Evolutionary conservation across 192 early-diverging fungal species (phyloP), one percentile per base, ranked within the genome.

Genomic region (Pilobolus umbonatus): DNA sequence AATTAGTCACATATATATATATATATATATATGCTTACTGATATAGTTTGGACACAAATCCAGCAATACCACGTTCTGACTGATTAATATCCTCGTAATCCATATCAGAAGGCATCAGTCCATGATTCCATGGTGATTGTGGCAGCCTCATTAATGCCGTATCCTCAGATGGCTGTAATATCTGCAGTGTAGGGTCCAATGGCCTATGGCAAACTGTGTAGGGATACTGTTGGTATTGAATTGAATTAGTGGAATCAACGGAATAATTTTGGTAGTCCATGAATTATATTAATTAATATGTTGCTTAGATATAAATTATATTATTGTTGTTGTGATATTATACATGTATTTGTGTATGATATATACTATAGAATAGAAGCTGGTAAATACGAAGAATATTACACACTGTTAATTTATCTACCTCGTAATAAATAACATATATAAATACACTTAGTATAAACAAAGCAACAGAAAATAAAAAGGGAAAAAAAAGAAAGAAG

Each of bases 31-130:
- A 42, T 42, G 39, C 67, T 69, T 69, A 69, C 67, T 60, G 61
- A 44, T 69, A 69, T 12, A 69, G 55, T 55, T 69, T 69, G 15
- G 56, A 69, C 40, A 69, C 62, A 69, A 69, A 69, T 26, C 67
- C 67, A 46, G 67, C 67, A 36, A 69, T 53, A 28, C 67, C 67
- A 28, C 61, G 34, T 32, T 64, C 57, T 9, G 50, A 22, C 5
- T 54, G 55, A 39, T 60, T 50, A 2, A 59, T 24, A 14, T 66
- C 64, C 29, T 59, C 56, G 19, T 46, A 35, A 11, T 57, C 55
- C 15, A 59, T 30, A 25, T 59, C 57, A 26, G 52, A 54, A 22
- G 52, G 21, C 29, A 17, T 31, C 29, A 52, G 30, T 34, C 50
- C 29, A 52, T 31, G 5, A 25, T 35, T 54, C 52, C 52, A 54